A percentile compares a stretch with the other conserved stretches of the same genome.
phyloP scores from a whole-genome alignment of 257 asterid genomes.

The Echites panduratus region DNA sequence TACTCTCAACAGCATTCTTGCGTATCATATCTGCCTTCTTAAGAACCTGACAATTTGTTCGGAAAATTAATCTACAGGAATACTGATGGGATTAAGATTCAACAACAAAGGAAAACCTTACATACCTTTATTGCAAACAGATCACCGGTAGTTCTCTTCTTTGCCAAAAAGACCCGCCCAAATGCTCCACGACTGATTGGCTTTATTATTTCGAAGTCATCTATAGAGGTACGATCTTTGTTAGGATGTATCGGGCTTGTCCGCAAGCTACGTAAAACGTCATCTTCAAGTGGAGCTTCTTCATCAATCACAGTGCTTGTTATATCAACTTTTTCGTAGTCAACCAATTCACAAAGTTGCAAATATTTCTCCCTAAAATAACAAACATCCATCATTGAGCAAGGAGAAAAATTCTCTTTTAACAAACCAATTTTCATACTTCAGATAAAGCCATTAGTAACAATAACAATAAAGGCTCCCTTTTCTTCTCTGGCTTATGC shows the following conservation, averaged over 20 bases:
- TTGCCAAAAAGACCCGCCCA: slow-evolving; percentile 96
- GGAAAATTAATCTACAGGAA: not conserved
- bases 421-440: slow-evolving; percentile 2
- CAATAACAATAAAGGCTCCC: not conserved
- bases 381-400: not conserved
- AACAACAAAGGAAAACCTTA: not conserved
- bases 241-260: slow-evolving; percentile 89
- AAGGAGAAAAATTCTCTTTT: not conserved
- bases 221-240: slow-evolving; percentile 94
- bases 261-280: slow-evolving; percentile 90
- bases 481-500: not conserved
- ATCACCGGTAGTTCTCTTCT: slow-evolving; percentile 95
- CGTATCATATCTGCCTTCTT: slow-evolving; percentile 98
- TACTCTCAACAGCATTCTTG: slow-evolving; percentile 98
- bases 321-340: slow-evolving; percentile 86
- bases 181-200: slow-evolving; percentile 99
- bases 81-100: not conserved
- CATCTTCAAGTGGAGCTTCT: slow-evolving; percentile 97
- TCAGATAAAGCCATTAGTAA: not conserved
- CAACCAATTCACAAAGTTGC: slow-evolving; percentile 91
- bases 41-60: slow-evolving; percentile 58
- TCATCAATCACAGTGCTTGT: slow-evolving; percentile 90
- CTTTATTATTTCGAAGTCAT: slow-evolving; percentile 94
- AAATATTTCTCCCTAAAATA: slow-evolving; percentile 81
- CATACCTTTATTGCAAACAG: slow-evolving; percentile 92